Conservation (phyloP, 169 alveolate species). For the Plasmodium vinckei region DNA sequence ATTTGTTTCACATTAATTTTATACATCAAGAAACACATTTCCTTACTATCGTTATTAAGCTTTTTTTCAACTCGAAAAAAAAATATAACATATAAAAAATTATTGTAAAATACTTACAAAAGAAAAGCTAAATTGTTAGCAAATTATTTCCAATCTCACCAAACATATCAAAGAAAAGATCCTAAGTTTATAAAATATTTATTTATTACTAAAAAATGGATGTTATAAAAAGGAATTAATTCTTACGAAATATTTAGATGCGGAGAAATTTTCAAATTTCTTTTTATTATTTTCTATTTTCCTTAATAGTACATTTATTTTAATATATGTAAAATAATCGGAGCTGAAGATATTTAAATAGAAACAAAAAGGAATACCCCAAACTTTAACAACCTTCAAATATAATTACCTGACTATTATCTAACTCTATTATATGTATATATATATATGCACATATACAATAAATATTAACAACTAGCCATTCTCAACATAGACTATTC, state of each 20-base stretch:
- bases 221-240: constrained; percentile 26
- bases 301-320: constrained; percentile 13
- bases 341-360: not conserved
- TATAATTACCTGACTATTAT: not conserved
- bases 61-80: no score
- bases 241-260: constrained; percentile 38
- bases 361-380: not conserved
- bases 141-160: no score
- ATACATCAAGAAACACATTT: no score
- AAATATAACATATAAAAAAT: no score
- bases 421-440: not conserved
- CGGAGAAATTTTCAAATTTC: constrained; percentile 52
- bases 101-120: no score
- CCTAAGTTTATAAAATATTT: not conserved
- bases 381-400: not conserved
- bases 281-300: constrained; percentile 15
- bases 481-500: no score
- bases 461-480: no score
- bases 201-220: constrained; percentile 27
- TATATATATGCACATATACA: not conserved
- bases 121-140: no score
- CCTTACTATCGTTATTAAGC: no score
- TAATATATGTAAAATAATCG: not conserved
- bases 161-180: not conserved
- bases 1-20: no score